phyloP scores from a whole-genome alignment of 192 early-diverging fungal genomes.

The Backusella liffmaniae region DNA sequence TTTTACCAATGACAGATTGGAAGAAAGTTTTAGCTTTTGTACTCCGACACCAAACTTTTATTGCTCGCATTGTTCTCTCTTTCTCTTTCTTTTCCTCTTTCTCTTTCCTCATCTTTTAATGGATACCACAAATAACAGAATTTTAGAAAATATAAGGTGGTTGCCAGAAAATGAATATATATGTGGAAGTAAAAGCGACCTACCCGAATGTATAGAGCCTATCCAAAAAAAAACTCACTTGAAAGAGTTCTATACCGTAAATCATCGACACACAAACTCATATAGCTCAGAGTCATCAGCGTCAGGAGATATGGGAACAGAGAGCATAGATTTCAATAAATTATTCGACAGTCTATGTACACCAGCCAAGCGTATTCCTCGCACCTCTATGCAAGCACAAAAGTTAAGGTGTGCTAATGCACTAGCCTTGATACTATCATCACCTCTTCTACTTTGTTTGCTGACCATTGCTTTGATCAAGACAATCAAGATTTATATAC shows the following conservation, averaged over 20 bases:
- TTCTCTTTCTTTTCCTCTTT: neutral
- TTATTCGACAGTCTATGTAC: neutral
- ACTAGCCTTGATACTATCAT: neutral
- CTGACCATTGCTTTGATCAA: neutral
- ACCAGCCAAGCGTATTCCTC: neutral
- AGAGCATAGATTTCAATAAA: neutral
- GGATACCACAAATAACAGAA: neutral
- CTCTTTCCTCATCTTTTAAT: neutral
- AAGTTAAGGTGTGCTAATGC: neutral
- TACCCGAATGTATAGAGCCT: neutral
- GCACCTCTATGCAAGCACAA: neutral
- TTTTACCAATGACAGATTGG: neutral
- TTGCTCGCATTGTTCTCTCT: neutral
- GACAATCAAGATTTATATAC: neutral
- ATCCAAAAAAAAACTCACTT: neutral
- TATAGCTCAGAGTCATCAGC: neutral
- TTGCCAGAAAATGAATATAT: neutral
- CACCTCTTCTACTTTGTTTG: neutral
- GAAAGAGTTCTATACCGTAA: neutral
- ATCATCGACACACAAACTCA: neutral
- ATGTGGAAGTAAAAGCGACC: neutral
- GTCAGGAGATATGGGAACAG: neutral
- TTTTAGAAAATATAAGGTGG: neutral
- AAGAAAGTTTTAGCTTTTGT: neutral
- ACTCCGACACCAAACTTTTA: neutral